These are phyloP conservation scores for Sanghuangporus baumii DNA, from an alignment of 1,284 basidiomycete genomes.

Conservation along the genomic window DNA sequence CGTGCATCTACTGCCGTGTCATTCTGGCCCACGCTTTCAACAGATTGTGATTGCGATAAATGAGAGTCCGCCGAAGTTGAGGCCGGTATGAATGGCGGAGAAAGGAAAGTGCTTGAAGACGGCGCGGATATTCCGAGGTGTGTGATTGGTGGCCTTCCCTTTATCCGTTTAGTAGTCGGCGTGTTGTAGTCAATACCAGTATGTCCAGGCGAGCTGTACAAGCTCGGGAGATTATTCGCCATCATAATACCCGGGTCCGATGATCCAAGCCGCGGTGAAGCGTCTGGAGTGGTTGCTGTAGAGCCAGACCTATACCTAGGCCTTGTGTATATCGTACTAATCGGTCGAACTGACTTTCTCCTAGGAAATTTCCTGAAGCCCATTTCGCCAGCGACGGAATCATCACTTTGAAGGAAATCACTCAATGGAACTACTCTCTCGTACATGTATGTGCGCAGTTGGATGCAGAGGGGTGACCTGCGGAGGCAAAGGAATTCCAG, in stretches of 20 bases:
- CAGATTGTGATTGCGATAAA: neutral
- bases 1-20: conserved; percentile 26
- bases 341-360: conserved; percentile 29
- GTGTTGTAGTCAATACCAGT: conserved; percentile 23
- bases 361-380: neutral
- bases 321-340: conserved; percentile 41
- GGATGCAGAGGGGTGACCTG: conserved; percentile 57
- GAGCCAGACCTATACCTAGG: conserved; percentile 38
- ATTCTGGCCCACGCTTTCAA: conserved; percentile 26
- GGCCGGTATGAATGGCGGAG: conserved; percentile 24
- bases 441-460: conserved; percentile 57
- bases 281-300: conserved; percentile 42
- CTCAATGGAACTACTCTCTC: conserved; percentile 53
- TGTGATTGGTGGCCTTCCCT: conserved; percentile 36
- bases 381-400: conserved; percentile 13
- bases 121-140: conserved; percentile 48
- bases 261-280: conserved; percentile 38
- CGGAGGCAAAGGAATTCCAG: conserved; percentile 63
- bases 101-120: conserved; percentile 31
- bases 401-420: conserved; percentile 27
- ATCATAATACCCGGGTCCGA: conserved; percentile 21
- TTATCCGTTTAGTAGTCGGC: conserved; percentile 33
- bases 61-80: conserved; percentile 4
- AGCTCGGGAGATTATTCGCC: conserved; percentile 20
- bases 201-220: conserved; percentile 22